Evolutionary conservation across 768 basidiomycete species (phyloP).

Genomic region (Leucocoprinus birnbaumii): DNA sequence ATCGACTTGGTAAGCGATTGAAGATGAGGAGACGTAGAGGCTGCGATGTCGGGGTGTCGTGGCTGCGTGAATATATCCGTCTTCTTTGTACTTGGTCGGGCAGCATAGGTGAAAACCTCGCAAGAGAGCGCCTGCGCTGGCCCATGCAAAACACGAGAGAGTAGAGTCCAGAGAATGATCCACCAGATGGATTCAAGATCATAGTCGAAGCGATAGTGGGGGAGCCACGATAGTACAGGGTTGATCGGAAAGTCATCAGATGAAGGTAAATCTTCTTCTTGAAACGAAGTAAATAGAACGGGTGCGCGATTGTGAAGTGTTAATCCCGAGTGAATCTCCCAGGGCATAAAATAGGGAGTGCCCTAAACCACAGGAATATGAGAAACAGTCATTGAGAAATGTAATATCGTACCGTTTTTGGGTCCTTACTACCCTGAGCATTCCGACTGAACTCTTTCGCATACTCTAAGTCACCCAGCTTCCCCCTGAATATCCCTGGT

Average conservation of each 20-base stretch:
- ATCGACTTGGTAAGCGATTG: too few relatives aligned
- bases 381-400: neutral
- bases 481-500: neutral
- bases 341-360: constrained; percentile 14
- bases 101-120: too few relatives aligned
- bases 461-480: constrained; percentile 12
- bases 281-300: too few relatives aligned
- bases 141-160: neutral
- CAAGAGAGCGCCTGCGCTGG: neutral
- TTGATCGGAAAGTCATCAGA: too few relatives aligned
- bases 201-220: neutral
- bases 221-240: too few relatives aligned
- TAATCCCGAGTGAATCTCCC: constrained; percentile 4
- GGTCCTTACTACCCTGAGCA: neutral
- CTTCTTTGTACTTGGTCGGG: too few relatives aligned
- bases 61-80: too few relatives aligned
- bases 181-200: neutral
- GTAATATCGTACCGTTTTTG: constrained; percentile 5
- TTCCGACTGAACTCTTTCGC: constrained; percentile 1
- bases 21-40: too few relatives aligned
- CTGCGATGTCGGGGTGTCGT: too few relatives aligned
- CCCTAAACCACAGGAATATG: neutral
- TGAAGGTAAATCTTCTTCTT: too few relatives aligned
- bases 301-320: neutral
- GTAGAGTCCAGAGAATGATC: neutral